These are phyloP conservation scores for Tolypocladium ovalisporum DNA, from an alignment of 2,329 filamentous ascomycete genomes.

Conservation along the genomic window DNA sequence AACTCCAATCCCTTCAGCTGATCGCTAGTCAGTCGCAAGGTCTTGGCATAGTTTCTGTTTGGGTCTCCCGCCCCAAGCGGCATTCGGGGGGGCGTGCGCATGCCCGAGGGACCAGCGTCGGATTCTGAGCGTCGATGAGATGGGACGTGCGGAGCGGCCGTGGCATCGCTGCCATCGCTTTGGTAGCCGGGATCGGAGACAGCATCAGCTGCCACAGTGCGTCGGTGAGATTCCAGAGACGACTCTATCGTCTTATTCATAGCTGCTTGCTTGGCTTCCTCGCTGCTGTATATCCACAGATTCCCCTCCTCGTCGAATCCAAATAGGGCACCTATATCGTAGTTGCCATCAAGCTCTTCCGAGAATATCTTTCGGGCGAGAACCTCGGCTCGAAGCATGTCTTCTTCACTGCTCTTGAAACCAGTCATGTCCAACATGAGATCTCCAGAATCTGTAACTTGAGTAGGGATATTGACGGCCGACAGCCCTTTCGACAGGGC, in stretches of 20 bases:
- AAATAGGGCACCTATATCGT: slow-evolving; percentile 91
- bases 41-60: slow-evolving; percentile 90
- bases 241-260: slow-evolving; percentile 52
- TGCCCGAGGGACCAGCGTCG: slow-evolving; percentile 41
- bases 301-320: slow-evolving; percentile 94
- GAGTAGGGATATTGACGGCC: slow-evolving; percentile 82
- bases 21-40: slow-evolving; percentile 84
- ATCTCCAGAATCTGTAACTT: slow-evolving; percentile 86
- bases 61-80: slow-evolving; percentile 60
- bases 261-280: slow-evolving; percentile 87
- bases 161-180: slow-evolving; percentile 66
- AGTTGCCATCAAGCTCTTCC: slow-evolving; percentile 87
- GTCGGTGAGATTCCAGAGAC: slow-evolving; percentile 31
- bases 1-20: slow-evolving; percentile 81
- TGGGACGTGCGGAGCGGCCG: slow-evolving; percentile 32
- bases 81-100: slow-evolving; percentile 56
- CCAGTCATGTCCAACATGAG: slow-evolving; percentile 97
- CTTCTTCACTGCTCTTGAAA: slow-evolving; percentile 89
- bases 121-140: slow-evolving; percentile 57
- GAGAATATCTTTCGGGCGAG: slow-evolving; percentile 84
- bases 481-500: slow-evolving; percentile 79
- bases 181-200: slow-evolving; percentile 91
- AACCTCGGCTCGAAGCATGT: slow-evolving; percentile 84
- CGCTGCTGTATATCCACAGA: slow-evolving; percentile 98
- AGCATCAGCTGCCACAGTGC: slow-evolving; percentile 60